These are phyloP conservation scores for Tolypocladium pustulatum DNA, from an alignment of 2,329 filamentous ascomycete species.

Conservation along the genomic window DNA sequence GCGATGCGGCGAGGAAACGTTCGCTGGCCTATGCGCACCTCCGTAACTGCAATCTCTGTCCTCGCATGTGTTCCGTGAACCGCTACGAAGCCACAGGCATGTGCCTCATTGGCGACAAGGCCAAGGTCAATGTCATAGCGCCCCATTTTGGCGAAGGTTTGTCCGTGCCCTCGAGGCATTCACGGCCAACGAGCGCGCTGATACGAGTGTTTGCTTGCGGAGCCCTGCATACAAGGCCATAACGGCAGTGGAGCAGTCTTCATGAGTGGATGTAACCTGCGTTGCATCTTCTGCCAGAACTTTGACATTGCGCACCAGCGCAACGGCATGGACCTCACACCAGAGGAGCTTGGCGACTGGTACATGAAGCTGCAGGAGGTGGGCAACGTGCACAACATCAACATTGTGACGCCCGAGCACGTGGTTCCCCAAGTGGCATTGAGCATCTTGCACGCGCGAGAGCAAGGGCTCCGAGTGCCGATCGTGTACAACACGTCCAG, in stretches of 20 bases:
- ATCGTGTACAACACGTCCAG: conserved; percentile 80
- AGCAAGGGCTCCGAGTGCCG: conserved; percentile 59
- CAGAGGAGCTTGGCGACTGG: conserved; percentile 72
- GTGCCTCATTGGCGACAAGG: conserved; percentile 66
- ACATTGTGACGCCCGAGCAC: conserved; percentile 78
- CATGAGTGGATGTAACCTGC: conserved; percentile 64
- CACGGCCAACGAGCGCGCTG: neutral
- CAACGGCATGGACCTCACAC: conserved; percentile 71
- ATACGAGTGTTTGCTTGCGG: conserved; percentile 20
- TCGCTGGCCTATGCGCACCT: conserved; percentile 66
- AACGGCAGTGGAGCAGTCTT: conserved; percentile 74
- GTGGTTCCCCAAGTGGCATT: conserved; percentile 75
- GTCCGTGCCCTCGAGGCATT: conserved; percentile 8
- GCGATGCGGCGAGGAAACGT: conserved; percentile 63
- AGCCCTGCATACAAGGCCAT: conserved; percentile 75
- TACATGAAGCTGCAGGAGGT: conserved; percentile 72
- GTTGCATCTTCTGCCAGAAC: conserved; percentile 74
- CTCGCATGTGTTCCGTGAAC: conserved; percentile 67
- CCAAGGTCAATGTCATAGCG: conserved; percentile 74
- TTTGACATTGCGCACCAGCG: conserved; percentile 73
- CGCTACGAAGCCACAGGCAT: conserved; percentile 69
- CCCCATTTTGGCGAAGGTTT: conserved; percentile 72
- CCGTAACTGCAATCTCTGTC: conserved; percentile 71
- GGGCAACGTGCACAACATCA: conserved; percentile 82
- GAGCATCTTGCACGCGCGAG: conserved; percentile 61